These are phyloP conservation scores for Fusarium sp. DNA, from an alignment of 2,329 filamentous ascomycete species.

Conservation along the genomic window DNA sequence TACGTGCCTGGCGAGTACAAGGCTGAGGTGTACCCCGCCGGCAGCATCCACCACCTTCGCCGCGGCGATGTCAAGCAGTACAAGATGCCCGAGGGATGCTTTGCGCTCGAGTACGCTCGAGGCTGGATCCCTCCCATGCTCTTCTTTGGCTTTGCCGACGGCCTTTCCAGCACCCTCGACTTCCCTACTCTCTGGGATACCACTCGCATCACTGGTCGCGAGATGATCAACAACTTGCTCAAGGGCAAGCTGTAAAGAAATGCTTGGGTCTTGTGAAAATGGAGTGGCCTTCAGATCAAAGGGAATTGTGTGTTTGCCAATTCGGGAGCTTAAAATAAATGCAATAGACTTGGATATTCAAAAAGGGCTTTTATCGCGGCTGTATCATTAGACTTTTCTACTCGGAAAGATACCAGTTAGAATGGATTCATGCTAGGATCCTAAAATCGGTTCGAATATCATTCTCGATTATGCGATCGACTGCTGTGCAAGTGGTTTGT, in stretches of 20 bases:
- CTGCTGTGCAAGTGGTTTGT: neutral
- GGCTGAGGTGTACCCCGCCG: conserved; percentile 74
- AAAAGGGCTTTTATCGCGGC: neutral
- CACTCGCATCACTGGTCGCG: conserved; percentile 74
- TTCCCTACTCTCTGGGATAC: conserved; percentile 86
- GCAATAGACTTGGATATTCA: neutral
- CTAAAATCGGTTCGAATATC: neutral
- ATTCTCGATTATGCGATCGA: neutral
- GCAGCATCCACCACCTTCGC: conserved; percentile 75
- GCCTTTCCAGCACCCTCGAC: conserved; percentile 81
- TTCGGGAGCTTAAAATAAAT: neutral
- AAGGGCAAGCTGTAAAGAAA: conserved; percentile 71
- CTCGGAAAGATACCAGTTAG: neutral
- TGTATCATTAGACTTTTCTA: neutral
- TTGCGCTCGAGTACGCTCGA: conserved; percentile 83
- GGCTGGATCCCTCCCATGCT: conserved; percentile 96
- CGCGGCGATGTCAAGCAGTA: conserved; percentile 84
- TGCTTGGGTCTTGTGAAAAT: neutral
- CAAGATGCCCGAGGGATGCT: conserved; percentile 79
- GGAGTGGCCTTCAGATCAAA: neutral
- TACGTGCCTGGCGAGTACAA: conserved; percentile 75
- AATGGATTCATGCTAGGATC: neutral
- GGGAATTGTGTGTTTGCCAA: neutral
- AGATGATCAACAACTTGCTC: conserved; percentile 80
- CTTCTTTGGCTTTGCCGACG: conserved; percentile 87